Conservation (phyloP, 441 rosid genomes). For the Jatropha podagrica region DNA sequence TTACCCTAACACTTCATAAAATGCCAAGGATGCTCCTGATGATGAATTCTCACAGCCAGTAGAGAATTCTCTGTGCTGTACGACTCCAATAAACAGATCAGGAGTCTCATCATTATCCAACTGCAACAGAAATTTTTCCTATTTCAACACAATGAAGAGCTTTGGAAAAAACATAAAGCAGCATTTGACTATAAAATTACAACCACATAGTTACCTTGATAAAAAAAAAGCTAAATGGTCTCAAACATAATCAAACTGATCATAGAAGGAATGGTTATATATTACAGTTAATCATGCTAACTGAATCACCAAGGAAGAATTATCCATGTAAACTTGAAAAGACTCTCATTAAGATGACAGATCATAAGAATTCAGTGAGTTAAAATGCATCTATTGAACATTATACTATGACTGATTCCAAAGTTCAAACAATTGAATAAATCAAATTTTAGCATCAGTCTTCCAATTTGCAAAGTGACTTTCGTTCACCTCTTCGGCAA, state of each 20-base stretch:
- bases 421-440: not conserved
- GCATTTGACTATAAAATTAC: not conserved
- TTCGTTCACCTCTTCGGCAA: not conserved
- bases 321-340: not conserved
- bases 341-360: not conserved
- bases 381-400: not conserved
- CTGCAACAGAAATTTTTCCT: constrained; percentile 20
- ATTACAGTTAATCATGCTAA: not conserved
- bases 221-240: not conserved
- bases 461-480: not conserved
- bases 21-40: constrained; percentile 27
- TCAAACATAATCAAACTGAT: not conserved
- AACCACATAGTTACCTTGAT: not conserved
- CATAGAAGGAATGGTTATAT: not conserved
- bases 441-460: not conserved
- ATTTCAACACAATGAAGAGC: not conserved
- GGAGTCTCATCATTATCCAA: constrained; percentile 22
- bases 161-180: not conserved
- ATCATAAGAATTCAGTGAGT: not conserved
- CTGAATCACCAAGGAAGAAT: not conserved
- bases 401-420: not conserved
- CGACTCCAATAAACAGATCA: constrained; percentile 43
- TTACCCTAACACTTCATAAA: constrained; percentile 44
- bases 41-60: constrained; percentile 7
- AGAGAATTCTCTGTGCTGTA: constrained; percentile 22